phyloP scores from a whole-genome alignment of 129 eudicot species.

The Flaveria bidentis region DNA sequence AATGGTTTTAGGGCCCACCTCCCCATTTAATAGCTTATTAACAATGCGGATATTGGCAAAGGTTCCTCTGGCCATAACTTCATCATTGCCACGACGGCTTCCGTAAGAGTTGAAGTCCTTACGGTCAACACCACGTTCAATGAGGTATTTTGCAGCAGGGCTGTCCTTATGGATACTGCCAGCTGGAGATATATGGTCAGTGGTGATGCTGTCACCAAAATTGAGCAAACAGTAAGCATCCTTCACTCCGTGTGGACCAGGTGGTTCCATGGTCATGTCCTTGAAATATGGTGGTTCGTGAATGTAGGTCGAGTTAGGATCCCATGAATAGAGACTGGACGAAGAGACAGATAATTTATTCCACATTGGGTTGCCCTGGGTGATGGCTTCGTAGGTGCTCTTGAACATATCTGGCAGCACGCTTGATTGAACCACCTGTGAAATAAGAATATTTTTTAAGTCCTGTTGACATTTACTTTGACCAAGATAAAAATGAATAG shows the following conservation, averaged over 20 bases:
- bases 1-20: conserved; percentile 89
- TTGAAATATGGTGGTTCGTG: conserved; percentile 98
- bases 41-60: conserved; percentile 94
- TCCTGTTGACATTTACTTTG: background rate
- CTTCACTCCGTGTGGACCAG: conserved; percentile 90
- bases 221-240: conserved; percentile 95
- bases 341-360: conserved; percentile 74
- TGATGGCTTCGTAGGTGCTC: conserved; percentile 91
- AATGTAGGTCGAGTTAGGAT: conserved; percentile 91
- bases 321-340: conserved; percentile 84
- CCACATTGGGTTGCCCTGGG: conserved; percentile 98
- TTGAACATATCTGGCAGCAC: conserved; percentile 95
- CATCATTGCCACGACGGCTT: conserved; percentile 98
- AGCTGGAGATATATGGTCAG: conserved; percentile 99
- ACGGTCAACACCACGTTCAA: conserved; percentile 93
- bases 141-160: conserved; percentile 88
- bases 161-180: conserved; percentile 98
- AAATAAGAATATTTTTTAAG: background rate
- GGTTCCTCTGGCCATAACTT: conserved; percentile 93
- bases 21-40: conserved; percentile 91
- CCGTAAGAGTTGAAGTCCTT: conserved; percentile 95
- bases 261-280: conserved; percentile 95
- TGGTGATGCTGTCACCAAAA: conserved; percentile 95
- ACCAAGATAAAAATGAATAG: background rate
- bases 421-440: conserved; percentile 91